phyloP scores from a whole-genome alignment of 768 basidiomycete genomes.

The Tulasnella sp. region DNA sequence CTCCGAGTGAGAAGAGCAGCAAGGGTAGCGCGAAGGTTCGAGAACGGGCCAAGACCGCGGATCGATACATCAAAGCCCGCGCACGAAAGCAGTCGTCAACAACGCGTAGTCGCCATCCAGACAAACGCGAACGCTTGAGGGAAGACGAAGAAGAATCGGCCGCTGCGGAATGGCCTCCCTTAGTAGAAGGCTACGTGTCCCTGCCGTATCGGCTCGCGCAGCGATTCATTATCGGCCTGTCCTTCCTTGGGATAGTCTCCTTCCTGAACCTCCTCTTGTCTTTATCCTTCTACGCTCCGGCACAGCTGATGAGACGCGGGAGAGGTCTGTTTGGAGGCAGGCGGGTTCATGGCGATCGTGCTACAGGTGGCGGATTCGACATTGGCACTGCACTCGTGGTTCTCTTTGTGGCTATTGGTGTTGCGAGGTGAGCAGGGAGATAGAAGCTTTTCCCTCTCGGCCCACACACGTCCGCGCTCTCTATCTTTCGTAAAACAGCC shows the following conservation, averaged over 20 bases:
- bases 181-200: constrained; percentile 39
- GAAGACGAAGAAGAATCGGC: constrained; percentile 8
- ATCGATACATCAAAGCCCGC: constrained; percentile 49
- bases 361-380: background rate
- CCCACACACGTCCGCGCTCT: no score
- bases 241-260: constrained; percentile 66
- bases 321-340: background rate
- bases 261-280: constrained; percentile 58
- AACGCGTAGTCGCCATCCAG: constrained; percentile 19
- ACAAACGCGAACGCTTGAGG: constrained; percentile 10
- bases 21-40: background rate
- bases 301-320: constrained; percentile 42
- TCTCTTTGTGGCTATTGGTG: constrained; percentile 21
- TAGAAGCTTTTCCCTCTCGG: no score
- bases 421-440: background rate
- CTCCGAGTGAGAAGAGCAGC: background rate
- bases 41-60: constrained; percentile 41
- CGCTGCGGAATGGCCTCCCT: constrained; percentile 23
- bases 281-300: constrained; percentile 49
- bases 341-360: background rate
- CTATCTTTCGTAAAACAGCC: no score
- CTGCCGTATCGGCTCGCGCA: constrained; percentile 42
- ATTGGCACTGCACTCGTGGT: constrained; percentile 19
- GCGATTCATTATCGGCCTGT: constrained; percentile 67
- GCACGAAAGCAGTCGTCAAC: constrained; percentile 38